A percentile compares a stretch with the other conserved stretches of the same genome.
phyloP scores from a whole-genome alignment of 306 rosid species.

The Boehmeria nivea region DNA sequence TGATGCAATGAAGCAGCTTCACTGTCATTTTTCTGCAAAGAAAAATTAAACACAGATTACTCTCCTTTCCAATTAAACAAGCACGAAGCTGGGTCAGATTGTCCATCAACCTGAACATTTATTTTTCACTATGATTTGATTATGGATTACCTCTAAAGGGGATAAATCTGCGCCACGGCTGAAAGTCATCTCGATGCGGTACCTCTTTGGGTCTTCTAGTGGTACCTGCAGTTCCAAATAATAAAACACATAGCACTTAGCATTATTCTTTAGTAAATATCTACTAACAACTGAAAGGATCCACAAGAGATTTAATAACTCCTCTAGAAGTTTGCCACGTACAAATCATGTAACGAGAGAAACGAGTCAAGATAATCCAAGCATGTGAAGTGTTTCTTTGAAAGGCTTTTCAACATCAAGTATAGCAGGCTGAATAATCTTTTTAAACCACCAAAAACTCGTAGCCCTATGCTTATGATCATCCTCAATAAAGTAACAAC shows the following conservation, averaged over 20 bases:
- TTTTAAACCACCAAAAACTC: too few species aligned
- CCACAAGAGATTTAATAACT: too few species aligned
- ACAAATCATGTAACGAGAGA: too few species aligned
- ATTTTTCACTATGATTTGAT: conserved; percentile 6
- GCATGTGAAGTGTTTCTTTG: too few species aligned
- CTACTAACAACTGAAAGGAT: too few species aligned
- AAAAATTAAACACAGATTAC: conserved; percentile 10
- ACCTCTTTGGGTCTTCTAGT: conserved; percentile 78
- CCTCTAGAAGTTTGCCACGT: too few species aligned
- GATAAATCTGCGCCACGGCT: conserved; percentile 98
- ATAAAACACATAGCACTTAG: background rate
- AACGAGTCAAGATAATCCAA: too few species aligned
- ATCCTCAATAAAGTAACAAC: too few species aligned
- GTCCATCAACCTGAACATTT: conserved; percentile 3
- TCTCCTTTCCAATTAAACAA: background rate
- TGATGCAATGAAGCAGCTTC: conserved; percentile 73
- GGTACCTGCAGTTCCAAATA: conserved; percentile 63
- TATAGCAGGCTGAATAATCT: too few species aligned
- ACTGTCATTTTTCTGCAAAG: conserved; percentile 55
- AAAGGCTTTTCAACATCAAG: too few species aligned
- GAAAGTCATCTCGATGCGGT: conserved; percentile 79
- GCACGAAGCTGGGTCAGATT: background rate
- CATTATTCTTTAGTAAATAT: too few species aligned
- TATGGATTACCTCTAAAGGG: conserved; percentile 72
- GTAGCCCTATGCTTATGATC: too few species aligned